Percentiles rank a stretch among this genome's conserved stretches.
Evolutionary conservation across 495 filamentous ascomycete species (phyloP).

Genomic region (Neurospora pannonica): DNA sequence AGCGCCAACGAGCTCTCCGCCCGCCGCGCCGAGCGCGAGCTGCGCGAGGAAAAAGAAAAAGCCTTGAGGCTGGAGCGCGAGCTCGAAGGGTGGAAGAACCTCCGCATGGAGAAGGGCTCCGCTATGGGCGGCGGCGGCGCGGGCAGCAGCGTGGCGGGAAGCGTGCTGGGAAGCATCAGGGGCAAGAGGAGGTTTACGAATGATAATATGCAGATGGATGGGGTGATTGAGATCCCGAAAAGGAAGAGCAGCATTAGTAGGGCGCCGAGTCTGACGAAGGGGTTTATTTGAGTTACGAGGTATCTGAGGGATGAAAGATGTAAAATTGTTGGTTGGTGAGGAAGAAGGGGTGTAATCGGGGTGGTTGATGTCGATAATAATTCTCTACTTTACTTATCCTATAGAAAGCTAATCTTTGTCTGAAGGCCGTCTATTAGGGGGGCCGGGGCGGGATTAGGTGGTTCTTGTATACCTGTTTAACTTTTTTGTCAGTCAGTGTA

Average conservation of each 20-base stretch:
- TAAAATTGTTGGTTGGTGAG: neutral
- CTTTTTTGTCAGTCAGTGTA: neutral
- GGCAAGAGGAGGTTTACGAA: constrained; percentile 28
- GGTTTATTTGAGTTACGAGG: constrained; percentile 35
- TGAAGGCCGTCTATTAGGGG: neutral
- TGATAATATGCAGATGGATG: constrained; percentile 23
- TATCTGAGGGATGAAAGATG: neutral
- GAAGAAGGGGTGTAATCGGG: neutral
- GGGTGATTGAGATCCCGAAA: constrained; percentile 41
- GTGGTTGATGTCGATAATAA: neutral
- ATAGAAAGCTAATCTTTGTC: neutral
- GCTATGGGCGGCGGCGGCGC: constrained; percentile 16
- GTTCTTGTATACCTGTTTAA: neutral
- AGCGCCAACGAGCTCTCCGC: constrained; percentile 67
- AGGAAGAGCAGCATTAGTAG: constrained; percentile 47
- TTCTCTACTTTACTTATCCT: neutral
- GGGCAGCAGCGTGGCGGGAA: constrained; percentile 19
- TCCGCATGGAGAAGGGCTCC: constrained; percentile 53
- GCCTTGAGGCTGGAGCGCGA: constrained; percentile 75
- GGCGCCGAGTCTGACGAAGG: constrained; percentile 44
- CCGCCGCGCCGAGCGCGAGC: constrained; percentile 78
- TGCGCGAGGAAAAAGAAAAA: constrained; percentile 84
- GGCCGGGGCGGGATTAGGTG: neutral
- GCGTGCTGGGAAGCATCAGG: constrained; percentile 20
- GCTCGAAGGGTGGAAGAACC: constrained; percentile 72